Base-by-base conservation (phyloP, 225 moss, liverwort and hornwort species). In the Marchantia polymorpha region DNA sequence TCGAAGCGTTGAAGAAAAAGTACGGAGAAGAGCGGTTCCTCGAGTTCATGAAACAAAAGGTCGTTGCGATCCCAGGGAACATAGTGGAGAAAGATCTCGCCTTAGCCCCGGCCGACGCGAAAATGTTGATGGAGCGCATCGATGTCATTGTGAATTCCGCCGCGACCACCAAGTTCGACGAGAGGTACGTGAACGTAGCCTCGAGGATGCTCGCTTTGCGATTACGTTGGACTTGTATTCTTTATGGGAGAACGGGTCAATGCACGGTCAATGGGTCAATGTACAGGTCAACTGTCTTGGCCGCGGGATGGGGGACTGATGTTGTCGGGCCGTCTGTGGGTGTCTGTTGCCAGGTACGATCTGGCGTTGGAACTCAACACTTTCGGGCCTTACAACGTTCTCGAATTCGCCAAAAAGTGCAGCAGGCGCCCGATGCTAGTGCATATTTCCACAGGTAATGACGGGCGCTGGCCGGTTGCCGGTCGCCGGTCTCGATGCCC, bases 141-240 rank as follows among this genome's bases (percentile, higher is more conserved):
- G 85, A 94, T 74, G 83, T 94, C 9, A 92, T 94, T 61, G 88
- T 94, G 25, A 94, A 92, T 78, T 92, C 93, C 13, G 93, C 93
- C 72, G 93, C 93, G 65, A 94, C 84, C 58, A 94, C 93, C 1
- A 89, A 89, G 73, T 94, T 94, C 79, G 92, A 94, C 80, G 93
- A 92, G 74, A 89, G 92, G 93, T 92, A 84, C 31, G 11, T 17
- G 8, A 50, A 71, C n/a, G 17, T 27, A 15, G 46, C 15, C 26
- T 71, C 12, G 70, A 46, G n/a, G 20, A 66, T 23, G 27, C 67
- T 67, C 6, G 31, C 26, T 2, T 27, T 14, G n/a, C 31, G 7
- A 67, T 19, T 4, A 27, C 65, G 14, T 66, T 26, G 6, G 8
- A 13, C 19, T 56, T 19, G 56, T 56, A 2, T 56, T 1, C 0